A percentile compares a stretch with the other conserved stretches of the same genome.
Evolutionary conservation across 371 early-diverging fungal species (phyloP).

Genomic region (Syncephalastrum contaminatum): DNA sequence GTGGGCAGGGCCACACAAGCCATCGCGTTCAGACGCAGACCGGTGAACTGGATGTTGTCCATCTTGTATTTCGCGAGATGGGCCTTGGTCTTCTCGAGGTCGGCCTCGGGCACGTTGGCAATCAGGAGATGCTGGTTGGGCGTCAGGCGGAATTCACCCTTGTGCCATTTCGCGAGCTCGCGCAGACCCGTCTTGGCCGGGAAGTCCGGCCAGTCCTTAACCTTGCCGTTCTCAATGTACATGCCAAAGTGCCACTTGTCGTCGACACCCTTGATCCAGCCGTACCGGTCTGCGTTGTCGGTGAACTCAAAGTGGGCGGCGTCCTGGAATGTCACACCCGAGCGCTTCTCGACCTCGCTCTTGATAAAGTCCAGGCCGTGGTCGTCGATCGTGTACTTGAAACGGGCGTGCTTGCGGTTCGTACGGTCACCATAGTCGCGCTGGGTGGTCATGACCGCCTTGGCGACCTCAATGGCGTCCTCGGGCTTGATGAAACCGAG

Average conservation of each 20-base stretch:
- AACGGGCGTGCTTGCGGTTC: slow-evolving; percentile 95
- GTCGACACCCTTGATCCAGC: slow-evolving; percentile 77
- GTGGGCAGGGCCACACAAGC: slow-evolving; percentile 95
- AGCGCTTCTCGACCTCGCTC: slow-evolving; percentile 76
- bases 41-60: slow-evolving; percentile 77
- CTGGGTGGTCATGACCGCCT: slow-evolving; percentile 89
- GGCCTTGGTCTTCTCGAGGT: slow-evolving; percentile 68
- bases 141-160: slow-evolving; percentile 82
- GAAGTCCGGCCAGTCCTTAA: slow-evolving; percentile 81
- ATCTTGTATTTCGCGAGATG: slow-evolving; percentile 77
- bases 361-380: slow-evolving; percentile 89
- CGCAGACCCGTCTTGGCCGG: slow-evolving; percentile 78
- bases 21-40: slow-evolving; percentile 87
- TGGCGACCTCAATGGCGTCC: slow-evolving; percentile 75
- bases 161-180: slow-evolving; percentile 76
- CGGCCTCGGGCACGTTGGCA: slow-evolving; percentile 70
- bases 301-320: slow-evolving; percentile 70
- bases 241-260: slow-evolving; percentile 86
- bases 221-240: slow-evolving; percentile 90
- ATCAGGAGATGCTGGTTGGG: slow-evolving; percentile 91
- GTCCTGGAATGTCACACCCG: slow-evolving; percentile 69
- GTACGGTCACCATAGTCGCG: slow-evolving; percentile 92
- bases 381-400: slow-evolving; percentile 96
- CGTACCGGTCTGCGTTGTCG: slow-evolving; percentile 90
- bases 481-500: slow-evolving; percentile 82